Base-by-base conservation (phyloP, 768 basidiomycete genomes). In the Calocybe gangraenosa region DNA sequence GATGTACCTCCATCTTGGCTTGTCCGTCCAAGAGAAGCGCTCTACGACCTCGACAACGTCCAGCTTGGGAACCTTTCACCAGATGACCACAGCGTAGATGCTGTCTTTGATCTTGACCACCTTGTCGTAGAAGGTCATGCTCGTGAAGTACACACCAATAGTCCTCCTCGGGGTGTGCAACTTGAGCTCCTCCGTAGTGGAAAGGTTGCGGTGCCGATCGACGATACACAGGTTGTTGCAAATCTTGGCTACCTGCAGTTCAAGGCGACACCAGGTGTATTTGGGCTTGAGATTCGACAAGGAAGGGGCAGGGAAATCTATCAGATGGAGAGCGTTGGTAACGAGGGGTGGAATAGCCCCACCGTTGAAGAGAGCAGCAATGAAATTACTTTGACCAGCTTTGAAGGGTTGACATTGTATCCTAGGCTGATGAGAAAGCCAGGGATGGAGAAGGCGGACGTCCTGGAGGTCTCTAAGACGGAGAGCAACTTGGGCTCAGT, bases 201-300 rank as follows among this genome's bases (percentile, higher is more conserved):
- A 23, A 19, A 46, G n/a, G 11, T 11, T 6, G 56, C 60, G 15
- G 57, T 56, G 1, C 66, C 75, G 3, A 70, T 94, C 11, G 90
- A 87, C 6, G 93, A 96, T 54, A 98, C 96, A 0, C 87, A 83
- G 47, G 84, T 98, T 31, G 90, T 96, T 44, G 92, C 87, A 3
- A 99, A 98, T 60, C 70, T 98, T 4, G 96, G 96, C 1, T 99
- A 99, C 64, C 68, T 97, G 44, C 96, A 99, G 60, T 93, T 98
- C 70, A 92, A 92, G 61, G 86, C 89, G 1, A 87, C 78, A 43
- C 96, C 96, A 0, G 96, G 96, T 1, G 82, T 89, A 0, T 94
- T 87, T 69, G 70, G 75, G 37, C 71, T 97, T 0, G 82, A 84
- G 52, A 92, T 98, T 42, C 78, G 94, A 1, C 73, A 80, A 23